Percentiles rank a stretch among this genome's conserved stretches.
Conservation (phyloP, 2,329 filamentous ascomycete genomes). For the Macrophomina tecta region DNA sequence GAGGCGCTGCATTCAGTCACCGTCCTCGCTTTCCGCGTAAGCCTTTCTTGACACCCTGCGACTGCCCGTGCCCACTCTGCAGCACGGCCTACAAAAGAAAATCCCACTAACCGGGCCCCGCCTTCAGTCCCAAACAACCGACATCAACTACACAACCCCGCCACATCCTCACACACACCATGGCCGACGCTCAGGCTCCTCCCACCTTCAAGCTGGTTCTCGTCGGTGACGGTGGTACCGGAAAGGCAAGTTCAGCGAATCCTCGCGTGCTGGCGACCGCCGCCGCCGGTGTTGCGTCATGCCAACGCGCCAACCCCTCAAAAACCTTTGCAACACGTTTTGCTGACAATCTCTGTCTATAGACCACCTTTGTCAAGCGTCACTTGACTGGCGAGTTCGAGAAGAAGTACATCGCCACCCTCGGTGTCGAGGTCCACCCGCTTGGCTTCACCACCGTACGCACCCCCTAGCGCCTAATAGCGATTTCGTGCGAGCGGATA, state of each 20-base stretch:
- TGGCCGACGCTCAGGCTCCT: slow-evolving; percentile 65
- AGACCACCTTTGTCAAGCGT: slow-evolving; percentile 99
- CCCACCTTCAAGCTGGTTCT: slow-evolving; percentile 99
- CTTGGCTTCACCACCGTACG: slow-evolving; percentile 97
- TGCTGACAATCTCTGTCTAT: slow-evolving; percentile 22
- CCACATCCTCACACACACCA: slow-evolving; percentile 48
- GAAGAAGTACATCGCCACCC: slow-evolving; percentile 99
- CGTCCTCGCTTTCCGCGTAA: slow-evolving; percentile 6
- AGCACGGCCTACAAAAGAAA: slow-evolving; percentile 16
- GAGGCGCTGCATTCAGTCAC: slow-evolving; percentile 20
- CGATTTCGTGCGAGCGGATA: slow-evolving; percentile 22
- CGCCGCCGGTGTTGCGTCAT: slow-evolving; percentile 21
- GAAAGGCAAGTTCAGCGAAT: slow-evolving; percentile 75
- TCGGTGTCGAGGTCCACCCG: slow-evolving; percentile 99
- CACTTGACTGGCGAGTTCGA: slow-evolving; percentile 99
- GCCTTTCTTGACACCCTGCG: slow-evolving; percentile 11
- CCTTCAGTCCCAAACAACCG: slow-evolving; percentile 26
- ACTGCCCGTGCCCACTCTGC: slow-evolving; percentile 12
- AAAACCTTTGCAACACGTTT: slow-evolving; percentile 22
- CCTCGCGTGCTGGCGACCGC: slow-evolving; percentile 5
- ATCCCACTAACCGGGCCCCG: slow-evolving; percentile 25
- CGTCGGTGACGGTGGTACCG: slow-evolving; percentile 98
- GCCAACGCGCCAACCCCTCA: slow-evolving; percentile 21
- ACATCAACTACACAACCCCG: slow-evolving; percentile 23
- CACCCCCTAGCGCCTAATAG: slow-evolving; percentile 36